phyloP scores from a whole-genome alignment of 768 basidiomycete species.

The Pleurotus salmoneostramineus region DNA sequence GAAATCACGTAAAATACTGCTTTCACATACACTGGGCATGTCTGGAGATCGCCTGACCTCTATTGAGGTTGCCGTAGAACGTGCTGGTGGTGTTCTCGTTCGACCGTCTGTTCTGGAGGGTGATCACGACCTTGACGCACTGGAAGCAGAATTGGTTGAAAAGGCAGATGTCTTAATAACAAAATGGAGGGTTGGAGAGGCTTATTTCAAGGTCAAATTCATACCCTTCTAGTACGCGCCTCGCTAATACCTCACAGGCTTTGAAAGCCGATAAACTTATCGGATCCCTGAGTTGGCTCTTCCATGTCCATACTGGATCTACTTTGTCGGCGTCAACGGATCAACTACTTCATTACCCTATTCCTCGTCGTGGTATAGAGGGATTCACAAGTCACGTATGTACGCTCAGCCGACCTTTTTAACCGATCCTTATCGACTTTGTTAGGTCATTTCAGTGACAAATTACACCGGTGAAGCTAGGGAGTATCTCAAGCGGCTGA shows the following conservation, averaged over 20 bases:
- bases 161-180: conserved; percentile 76
- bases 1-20: conserved; percentile 53
- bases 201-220: conserved; percentile 61
- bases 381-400: conserved; percentile 62
- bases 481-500: conserved; percentile 85
- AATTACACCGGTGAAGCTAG: conserved; percentile 86
- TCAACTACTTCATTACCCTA: conserved; percentile 82
- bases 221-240: background rate
- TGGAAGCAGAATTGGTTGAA: conserved; percentile 37
- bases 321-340: conserved; percentile 60
- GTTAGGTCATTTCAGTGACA: conserved; percentile 75
- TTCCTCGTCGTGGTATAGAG: conserved; percentile 56
- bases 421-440: background rate
- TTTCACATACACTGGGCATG: conserved; percentile 58
- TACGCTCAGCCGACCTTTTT: background rate
- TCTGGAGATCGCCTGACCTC: conserved; percentile 42
- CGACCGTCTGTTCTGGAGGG: conserved; percentile 19
- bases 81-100: conserved; percentile 56
- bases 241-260: conserved; percentile 42
- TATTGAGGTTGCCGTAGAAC: conserved; percentile 54
- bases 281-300: conserved; percentile 81
- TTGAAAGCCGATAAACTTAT: conserved; percentile 54
- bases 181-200: conserved; percentile 60
- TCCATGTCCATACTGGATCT: conserved; percentile 68
- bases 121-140: conserved; percentile 20